Conservation (phyloP, 1,139 yeast species). For the Zhuliangozyma blackwelliae region DNA sequence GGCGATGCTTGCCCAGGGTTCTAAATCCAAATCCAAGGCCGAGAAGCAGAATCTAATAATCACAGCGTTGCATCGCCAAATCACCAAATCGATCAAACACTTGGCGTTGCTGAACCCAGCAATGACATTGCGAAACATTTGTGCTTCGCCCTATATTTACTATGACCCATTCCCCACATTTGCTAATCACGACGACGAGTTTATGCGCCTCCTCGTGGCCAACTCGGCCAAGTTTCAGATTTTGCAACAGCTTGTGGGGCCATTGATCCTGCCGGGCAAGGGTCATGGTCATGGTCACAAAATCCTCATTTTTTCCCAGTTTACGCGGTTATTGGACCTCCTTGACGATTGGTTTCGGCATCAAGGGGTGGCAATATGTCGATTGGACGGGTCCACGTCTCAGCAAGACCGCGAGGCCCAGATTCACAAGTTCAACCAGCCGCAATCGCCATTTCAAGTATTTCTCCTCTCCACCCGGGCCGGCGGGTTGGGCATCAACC, state of each 20-base stretch:
- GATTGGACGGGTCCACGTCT: constrained; percentile 74
- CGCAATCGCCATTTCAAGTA: constrained; percentile 32
- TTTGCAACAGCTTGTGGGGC: constrained; percentile 57
- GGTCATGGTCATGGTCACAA: too few relatives aligned
- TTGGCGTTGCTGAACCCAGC: constrained; percentile 54
- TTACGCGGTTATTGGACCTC: constrained; percentile 72
- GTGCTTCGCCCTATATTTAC: constrained; percentile 80
- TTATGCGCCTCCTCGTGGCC: constrained; percentile 31
- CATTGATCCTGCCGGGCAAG: constrained; percentile 34
- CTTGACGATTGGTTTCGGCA: constrained; percentile 58
- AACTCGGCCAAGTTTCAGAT: constrained; percentile 72
- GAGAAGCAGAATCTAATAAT: constrained; percentile 15
- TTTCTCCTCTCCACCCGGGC: constrained; percentile 87
- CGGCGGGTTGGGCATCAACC: constrained; percentile 89
- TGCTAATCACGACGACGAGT: constrained; percentile 12
- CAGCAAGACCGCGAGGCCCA: constrained; percentile 64
- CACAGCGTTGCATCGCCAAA: constrained; percentile 13
- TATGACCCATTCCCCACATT: constrained; percentile 60
- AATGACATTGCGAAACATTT: constrained; percentile 80
- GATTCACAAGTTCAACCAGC: constrained; percentile 50
- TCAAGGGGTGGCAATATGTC: constrained; percentile 42
- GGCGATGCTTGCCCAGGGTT: constrained; percentile 1
- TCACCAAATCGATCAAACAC: constrained; percentile 19
- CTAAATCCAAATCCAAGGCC: not conserved
- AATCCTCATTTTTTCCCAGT: constrained; percentile 77